Conservation (phyloP, 192 early-diverging fungal species). For the Linderina pennispora region DNA sequence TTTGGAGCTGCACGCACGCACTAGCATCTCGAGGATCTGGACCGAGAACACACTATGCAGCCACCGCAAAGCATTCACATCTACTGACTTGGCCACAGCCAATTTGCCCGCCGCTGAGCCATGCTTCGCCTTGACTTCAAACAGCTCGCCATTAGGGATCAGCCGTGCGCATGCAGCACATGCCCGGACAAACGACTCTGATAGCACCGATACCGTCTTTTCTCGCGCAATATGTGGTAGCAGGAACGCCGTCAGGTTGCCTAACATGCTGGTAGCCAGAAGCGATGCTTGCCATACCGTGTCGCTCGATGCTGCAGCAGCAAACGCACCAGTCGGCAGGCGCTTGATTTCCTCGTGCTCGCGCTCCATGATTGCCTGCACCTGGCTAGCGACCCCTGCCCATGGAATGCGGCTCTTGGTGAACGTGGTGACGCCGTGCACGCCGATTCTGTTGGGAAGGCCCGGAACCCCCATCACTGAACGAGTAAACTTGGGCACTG, state of each 20-base stretch:
- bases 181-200: conserved; percentile 18
- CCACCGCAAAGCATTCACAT: conserved; percentile 28
- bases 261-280: conserved; percentile 26
- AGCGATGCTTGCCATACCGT: conserved; percentile 6
- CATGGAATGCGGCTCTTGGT: conserved; percentile 16
- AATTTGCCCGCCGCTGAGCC: background rate
- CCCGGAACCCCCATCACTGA: conserved; percentile 32
- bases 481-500: conserved; percentile 17
- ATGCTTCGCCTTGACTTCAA: conserved; percentile 4
- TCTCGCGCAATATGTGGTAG: conserved; percentile 22
- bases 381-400: conserved; percentile 1
- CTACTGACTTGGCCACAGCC: conserved; percentile 11
- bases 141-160: conserved; percentile 26
- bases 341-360: background rate
- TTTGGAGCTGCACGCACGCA: conserved; percentile 20
- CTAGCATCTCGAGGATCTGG: conserved; percentile 23
- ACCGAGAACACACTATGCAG: conserved; percentile 23
- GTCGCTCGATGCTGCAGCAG: background rate
- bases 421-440: conserved; percentile 18
- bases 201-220: conserved; percentile 4
- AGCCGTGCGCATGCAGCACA: conserved; percentile 22
- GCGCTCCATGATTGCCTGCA: conserved; percentile 4
- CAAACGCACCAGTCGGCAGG: conserved; percentile 1
- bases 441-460: conserved; percentile 30
- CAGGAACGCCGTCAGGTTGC: conserved; percentile 38